Conservation (phyloP, 2,329 filamentous ascomycete genomes). For the Sordariomycetes sp. region DNA sequence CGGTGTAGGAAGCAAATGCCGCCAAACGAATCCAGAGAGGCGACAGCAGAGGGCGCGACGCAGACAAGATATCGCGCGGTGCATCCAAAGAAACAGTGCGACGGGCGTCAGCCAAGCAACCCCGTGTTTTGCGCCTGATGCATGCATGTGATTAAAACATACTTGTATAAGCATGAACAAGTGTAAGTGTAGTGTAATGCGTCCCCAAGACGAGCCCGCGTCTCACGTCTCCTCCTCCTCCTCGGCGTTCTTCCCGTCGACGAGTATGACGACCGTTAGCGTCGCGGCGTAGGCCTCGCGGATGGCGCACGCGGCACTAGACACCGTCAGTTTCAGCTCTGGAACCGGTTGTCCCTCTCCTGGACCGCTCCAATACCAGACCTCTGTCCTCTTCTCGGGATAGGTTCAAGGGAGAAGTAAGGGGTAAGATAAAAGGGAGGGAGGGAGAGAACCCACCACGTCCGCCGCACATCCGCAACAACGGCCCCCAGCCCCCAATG, state of each 20-base stretch:
- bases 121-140: too few species aligned
- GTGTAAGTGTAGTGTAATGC: not conserved
- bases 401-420: not conserved
- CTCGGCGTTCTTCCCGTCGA: constrained; percentile 24
- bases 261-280: constrained; percentile 57
- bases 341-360: not conserved
- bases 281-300: constrained; percentile 64
- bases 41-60: too few species aligned
- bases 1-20: too few species aligned
- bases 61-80: too few species aligned
- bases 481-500: constrained; percentile 62
- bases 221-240: not conserved
- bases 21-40: too few species aligned
- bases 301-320: constrained; percentile 58
- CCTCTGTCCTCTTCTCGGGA: too few species aligned
- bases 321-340: not conserved
- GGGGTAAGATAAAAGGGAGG: too few species aligned
- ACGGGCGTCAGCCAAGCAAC: too few species aligned
- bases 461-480: constrained; percentile 54
- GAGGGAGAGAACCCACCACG: constrained; percentile 36
- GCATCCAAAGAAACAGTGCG: too few species aligned
- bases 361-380: too few species aligned
- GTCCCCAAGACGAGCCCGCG: not conserved
- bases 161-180: too few species aligned
- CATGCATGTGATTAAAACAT: too few species aligned